phyloP scores from a whole-genome alignment of 108 stramenopile genomes.

The Parietichytrium sp. region DNA sequence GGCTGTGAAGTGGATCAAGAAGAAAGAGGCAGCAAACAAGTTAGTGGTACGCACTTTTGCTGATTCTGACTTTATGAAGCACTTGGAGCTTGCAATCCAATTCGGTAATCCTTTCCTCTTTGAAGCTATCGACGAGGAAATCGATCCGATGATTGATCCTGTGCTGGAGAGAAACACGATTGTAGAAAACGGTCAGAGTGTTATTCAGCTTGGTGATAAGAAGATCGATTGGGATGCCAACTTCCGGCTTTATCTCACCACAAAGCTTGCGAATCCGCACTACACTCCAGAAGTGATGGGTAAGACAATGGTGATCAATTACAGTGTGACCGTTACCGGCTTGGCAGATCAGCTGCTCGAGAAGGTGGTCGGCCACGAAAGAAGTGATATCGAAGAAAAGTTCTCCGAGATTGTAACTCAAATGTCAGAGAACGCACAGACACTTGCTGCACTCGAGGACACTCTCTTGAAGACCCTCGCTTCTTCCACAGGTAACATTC shows the following conservation, averaged over 20 bases:
- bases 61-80: constrained; percentile 74
- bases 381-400: constrained; percentile 66
- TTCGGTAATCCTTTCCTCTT: constrained; percentile 73
- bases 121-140: constrained; percentile 69
- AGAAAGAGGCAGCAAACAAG: constrained; percentile 60
- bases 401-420: constrained; percentile 61
- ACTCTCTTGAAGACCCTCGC: constrained; percentile 62
- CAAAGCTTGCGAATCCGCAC: constrained; percentile 69
- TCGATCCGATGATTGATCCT: constrained; percentile 73
- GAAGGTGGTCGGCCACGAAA: constrained; percentile 68
- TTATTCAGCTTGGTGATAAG: constrained; percentile 68
- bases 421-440: constrained; percentile 63
- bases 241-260: constrained; percentile 69
- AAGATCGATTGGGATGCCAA: constrained; percentile 65
- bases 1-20: constrained; percentile 71
- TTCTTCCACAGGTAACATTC: constrained; percentile 63
- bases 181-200: constrained; percentile 51
- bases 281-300: constrained; percentile 74
- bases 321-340: constrained; percentile 69
- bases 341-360: constrained; percentile 70
- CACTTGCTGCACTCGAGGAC: constrained; percentile 64
- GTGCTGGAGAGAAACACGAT: constrained; percentile 66
- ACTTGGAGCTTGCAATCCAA: constrained; percentile 71
- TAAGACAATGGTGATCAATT: constrained; percentile 73
- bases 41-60: constrained; percentile 63